Percentiles rank a stretch among this genome's conserved stretches.
Evolutionary conservation across 371 early-diverging fungal genomes (phyloP).

Genomic region (Rhizopus stolonifer): DNA sequence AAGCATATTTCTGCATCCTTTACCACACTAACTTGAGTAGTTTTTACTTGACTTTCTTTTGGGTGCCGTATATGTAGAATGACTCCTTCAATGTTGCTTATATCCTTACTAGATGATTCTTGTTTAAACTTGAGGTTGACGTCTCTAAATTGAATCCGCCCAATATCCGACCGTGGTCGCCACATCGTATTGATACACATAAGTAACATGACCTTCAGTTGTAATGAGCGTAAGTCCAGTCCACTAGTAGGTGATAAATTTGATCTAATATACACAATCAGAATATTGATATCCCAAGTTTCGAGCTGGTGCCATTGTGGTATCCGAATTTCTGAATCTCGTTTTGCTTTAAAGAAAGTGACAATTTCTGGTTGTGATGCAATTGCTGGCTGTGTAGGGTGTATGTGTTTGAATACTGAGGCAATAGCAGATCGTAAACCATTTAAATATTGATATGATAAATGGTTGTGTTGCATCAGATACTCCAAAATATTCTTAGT

Average conservation of each 20-base stretch:
- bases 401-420: conserved; percentile 1
- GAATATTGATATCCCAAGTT: conserved; percentile 1
- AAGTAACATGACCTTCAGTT: too few species aligned
- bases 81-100: too few species aligned
- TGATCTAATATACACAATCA: not conserved
- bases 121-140: not conserved
- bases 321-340: not conserved
- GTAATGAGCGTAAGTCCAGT: not conserved
- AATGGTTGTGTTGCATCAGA: not conserved
- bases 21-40: not conserved
- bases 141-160: conserved; percentile 4
- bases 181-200: conserved; percentile 13
- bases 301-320: not conserved
- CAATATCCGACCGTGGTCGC: conserved; percentile 8
- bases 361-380: not conserved
- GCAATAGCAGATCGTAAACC: conserved; percentile 8
- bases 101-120: too few species aligned
- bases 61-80: not conserved
- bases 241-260: not conserved
- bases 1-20: conserved; percentile 1
- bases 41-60: conserved; percentile 11
- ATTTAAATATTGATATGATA: conserved; percentile 2
- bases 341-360: conserved; percentile 8
- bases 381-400: not conserved
- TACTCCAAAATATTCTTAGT: too few species aligned